Conservation (phyloP, 2,329 filamentous ascomycete species). For the Didymella arachidicola region DNA sequence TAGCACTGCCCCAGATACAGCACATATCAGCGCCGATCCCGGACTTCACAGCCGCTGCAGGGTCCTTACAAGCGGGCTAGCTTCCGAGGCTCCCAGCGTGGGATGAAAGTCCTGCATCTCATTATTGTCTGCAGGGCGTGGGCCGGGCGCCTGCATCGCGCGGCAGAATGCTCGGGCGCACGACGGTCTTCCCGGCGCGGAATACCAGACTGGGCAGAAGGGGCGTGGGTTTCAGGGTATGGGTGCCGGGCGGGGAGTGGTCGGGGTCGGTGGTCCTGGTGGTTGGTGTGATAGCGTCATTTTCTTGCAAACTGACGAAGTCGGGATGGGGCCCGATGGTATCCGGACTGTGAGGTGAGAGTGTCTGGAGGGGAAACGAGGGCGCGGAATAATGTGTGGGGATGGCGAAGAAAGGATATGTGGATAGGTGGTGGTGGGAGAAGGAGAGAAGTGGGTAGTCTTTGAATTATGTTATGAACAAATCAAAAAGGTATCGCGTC, state of each 20-base stretch:
- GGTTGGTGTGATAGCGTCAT: background rate
- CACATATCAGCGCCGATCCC: background rate
- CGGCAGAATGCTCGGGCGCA: no score
- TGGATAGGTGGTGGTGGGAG: background rate
- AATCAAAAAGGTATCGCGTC: slow-evolving; percentile 15
- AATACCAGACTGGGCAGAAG: background rate
- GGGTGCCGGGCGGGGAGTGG: background rate
- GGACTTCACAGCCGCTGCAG: background rate
- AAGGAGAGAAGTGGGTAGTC: background rate
- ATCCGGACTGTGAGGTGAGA: background rate
- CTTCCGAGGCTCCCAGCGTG: background rate
- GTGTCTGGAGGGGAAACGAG: background rate
- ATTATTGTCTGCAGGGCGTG: background rate
- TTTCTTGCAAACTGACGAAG: background rate
- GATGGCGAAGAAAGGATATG: background rate
- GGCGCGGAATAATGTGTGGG: background rate
- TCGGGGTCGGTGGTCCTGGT: background rate
- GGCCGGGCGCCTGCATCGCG: no score
- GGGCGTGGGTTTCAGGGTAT: background rate
- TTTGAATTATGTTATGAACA: slow-evolving; percentile 15
- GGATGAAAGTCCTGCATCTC: background rate
- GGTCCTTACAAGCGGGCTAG: background rate
- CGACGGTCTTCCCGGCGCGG: no score
- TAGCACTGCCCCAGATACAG: background rate
- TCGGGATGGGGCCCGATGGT: background rate